These are phyloP conservation scores for Tetrahymena borealis DNA, from an alignment of 73 alveolate genomes.

Conservation along the genomic window DNA sequence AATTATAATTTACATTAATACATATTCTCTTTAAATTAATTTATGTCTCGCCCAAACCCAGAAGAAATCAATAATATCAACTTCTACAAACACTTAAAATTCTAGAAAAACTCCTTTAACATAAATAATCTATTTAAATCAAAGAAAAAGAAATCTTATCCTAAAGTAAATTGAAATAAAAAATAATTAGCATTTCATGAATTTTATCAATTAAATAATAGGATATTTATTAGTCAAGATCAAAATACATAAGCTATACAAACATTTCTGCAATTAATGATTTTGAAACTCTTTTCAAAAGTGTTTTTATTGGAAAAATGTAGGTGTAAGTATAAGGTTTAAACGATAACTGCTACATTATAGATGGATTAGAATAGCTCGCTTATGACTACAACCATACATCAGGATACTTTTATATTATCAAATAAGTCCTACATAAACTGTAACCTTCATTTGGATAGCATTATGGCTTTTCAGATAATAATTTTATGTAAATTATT, in stretches of 20 bases:
- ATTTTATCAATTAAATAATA: too few relatives aligned
- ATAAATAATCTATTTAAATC: background rate
- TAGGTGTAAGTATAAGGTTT: background rate
- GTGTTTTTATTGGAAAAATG: background rate
- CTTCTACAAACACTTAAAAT: background rate
- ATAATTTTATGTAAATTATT: background rate
- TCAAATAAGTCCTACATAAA: background rate
- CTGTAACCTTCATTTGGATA: background rate
- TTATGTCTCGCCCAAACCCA: background rate
- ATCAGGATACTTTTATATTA: background rate
- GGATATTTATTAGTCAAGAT: too few relatives aligned
- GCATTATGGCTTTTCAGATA: background rate
- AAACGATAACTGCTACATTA: background rate
- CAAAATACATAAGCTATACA: too few relatives aligned
- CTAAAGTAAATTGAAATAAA: too few relatives aligned
- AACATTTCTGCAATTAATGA: too few relatives aligned
- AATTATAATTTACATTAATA: background rate
- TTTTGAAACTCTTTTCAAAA: background rate
- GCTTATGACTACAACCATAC: background rate
- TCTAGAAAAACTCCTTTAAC: background rate
- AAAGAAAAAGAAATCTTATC: background rate
- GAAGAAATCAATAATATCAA: background rate
- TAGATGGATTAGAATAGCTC: background rate
- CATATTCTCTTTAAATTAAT: background rate
- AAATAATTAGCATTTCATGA: too few relatives aligned